phyloP scores from a whole-genome alignment of 78 protist species.

The Bodo saltans region DNA sequence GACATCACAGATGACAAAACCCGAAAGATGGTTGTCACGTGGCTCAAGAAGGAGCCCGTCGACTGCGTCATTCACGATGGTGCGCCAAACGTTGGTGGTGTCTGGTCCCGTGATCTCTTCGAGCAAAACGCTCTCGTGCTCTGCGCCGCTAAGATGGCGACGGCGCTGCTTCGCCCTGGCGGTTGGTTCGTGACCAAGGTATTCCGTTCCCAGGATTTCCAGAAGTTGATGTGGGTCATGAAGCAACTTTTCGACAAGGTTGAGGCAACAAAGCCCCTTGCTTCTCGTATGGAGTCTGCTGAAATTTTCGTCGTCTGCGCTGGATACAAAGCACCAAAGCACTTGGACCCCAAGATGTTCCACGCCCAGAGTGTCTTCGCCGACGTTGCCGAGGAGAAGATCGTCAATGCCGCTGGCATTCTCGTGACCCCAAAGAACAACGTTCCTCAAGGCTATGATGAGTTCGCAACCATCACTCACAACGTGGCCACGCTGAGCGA shows the following conservation, averaged over 20 bases:
- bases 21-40: slow-evolving; percentile 54
- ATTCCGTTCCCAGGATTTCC: slow-evolving; percentile 95
- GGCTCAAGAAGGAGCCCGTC: slow-evolving; percentile 58
- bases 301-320: slow-evolving; percentile 98
- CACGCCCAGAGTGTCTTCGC: slow-evolving; percentile 79
- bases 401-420: slow-evolving; percentile 23
- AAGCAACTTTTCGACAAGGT: slow-evolving; percentile 88
- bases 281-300: slow-evolving; percentile 90
- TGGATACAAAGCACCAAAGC: slow-evolving; percentile 81
- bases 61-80: slow-evolving; percentile 98
- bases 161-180: slow-evolving; percentile 76
- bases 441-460: slow-evolving; percentile 57
- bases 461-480: slow-evolving; percentile 31
- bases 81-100: slow-evolving; percentile 98
- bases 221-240: slow-evolving; percentile 87
- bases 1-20: slow-evolving; percentile 96
- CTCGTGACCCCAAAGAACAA: neutral
- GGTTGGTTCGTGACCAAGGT: slow-evolving; percentile 96
- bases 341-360: slow-evolving; percentile 78
- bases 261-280: slow-evolving; percentile 91
- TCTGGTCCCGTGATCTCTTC: slow-evolving; percentile 95
- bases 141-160: slow-evolving; percentile 83
- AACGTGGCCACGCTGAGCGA: neutral
- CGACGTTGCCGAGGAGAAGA: slow-evolving; percentile 42
- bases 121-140: slow-evolving; percentile 89